These are phyloP conservation scores for Fusarium anthophilum DNA, from an alignment of 2,329 filamentous ascomycete genomes.

Conservation along the genomic window DNA sequence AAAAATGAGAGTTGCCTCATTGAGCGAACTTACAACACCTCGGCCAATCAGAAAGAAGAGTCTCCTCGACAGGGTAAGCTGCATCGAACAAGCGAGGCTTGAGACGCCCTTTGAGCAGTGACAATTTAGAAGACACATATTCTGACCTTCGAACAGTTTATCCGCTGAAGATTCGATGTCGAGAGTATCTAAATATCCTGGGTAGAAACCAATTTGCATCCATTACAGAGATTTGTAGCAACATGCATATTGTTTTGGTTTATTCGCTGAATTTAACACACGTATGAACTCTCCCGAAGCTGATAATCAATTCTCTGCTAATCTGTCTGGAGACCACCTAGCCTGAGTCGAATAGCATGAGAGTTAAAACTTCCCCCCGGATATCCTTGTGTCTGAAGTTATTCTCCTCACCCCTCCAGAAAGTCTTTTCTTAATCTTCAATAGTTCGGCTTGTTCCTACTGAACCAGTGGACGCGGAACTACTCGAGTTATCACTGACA, in stretches of 20 bases:
- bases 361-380: too few species aligned
- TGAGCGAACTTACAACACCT: constrained; percentile 2
- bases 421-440: background rate
- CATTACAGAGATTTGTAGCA: too few species aligned
- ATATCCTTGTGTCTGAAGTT: background rate
- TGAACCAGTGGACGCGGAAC: background rate
- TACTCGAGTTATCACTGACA: background rate
- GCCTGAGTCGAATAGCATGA: background rate
- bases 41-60: constrained; percentile 22
- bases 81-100: background rate
- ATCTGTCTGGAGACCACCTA: background rate
- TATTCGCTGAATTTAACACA: background rate
- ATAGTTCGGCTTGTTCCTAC: background rate
- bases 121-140: too few species aligned
- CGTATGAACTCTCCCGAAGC: too few species aligned
- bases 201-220: background rate
- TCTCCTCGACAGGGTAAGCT: background rate
- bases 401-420: background rate
- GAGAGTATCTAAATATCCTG: too few species aligned
- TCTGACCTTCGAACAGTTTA: background rate
- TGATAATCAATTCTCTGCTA: background rate
- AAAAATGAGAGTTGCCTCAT: constrained; percentile 17
- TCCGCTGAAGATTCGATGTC: too few species aligned
- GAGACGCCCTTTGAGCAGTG: background rate
- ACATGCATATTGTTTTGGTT: background rate